A percentile compares a stretch with the other conserved stretches of the same genome.
These are phyloP conservation scores for Symbiodinium pilosum DNA, from an alignment of 73 alveolate genomes.

Conservation along the genomic window DNA sequence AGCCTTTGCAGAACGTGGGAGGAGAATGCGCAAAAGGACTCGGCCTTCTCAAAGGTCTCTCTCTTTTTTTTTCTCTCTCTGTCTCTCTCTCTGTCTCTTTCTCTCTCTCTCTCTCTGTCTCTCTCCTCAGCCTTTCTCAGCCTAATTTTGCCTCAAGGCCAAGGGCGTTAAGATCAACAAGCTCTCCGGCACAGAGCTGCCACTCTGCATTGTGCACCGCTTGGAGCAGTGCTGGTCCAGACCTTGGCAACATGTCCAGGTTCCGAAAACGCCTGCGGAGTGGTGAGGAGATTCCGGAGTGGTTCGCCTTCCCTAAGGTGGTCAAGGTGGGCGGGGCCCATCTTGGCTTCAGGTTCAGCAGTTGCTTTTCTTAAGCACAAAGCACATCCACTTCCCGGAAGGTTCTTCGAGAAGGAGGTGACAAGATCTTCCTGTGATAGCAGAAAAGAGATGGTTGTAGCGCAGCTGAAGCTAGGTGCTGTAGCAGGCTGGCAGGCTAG, in stretches of 20 bases:
- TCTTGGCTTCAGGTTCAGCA: neutral
- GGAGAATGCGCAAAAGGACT: neutral
- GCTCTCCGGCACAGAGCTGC: constrained; percentile 84
- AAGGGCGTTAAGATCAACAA: constrained; percentile 76
- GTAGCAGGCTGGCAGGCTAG: neutral
- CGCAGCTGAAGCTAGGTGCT: no score
- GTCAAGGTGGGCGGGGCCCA: constrained; percentile 6
- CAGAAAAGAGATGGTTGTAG: no score
- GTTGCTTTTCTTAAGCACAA: neutral
- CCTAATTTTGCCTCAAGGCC: constrained; percentile 4
- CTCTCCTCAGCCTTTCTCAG: no score
- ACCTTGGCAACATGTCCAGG: neutral
- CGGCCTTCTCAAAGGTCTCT: no score
- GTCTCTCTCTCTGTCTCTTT: no score
- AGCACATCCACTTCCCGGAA: neutral
- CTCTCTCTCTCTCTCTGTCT: no score
- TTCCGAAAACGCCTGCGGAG: constrained; percentile 87
- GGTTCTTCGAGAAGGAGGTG: constrained; percentile 48
- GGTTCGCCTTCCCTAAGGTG: constrained; percentile 94
- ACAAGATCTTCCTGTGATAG: constrained; percentile 7
- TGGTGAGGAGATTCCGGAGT: constrained; percentile 91
- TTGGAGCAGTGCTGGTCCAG: no score
- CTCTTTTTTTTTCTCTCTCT: no score
- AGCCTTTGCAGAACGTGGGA: neutral
- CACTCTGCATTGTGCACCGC: neutral